Evolutionary conservation across 2,329 filamentous ascomycete species (phyloP).

Genomic region (Claviceps citrina): DNA sequence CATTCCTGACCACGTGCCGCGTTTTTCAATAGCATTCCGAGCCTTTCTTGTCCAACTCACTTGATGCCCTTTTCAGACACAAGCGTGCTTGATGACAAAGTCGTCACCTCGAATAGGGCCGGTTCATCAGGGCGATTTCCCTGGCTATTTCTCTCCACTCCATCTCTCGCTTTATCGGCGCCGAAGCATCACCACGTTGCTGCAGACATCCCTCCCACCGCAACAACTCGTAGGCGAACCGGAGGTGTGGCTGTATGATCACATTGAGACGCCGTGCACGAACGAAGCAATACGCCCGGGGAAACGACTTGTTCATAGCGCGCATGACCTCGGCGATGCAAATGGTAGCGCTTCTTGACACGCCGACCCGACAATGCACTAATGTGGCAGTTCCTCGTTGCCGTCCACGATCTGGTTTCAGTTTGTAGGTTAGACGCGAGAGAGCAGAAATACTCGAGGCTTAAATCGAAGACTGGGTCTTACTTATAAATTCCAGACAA

Average conservation of each 20-base stretch:
- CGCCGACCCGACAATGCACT: slow-evolving; percentile 91
- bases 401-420: slow-evolving; percentile 55
- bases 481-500: slow-evolving; percentile 86
- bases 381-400: slow-evolving; percentile 67
- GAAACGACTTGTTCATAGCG: slow-evolving; percentile 63
- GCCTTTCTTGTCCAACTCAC: background rate
- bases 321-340: slow-evolving; percentile 99
- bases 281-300: slow-evolving; percentile 90
- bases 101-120: slow-evolving; percentile 61
- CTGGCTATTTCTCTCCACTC: slow-evolving; percentile 82
- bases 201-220: slow-evolving; percentile 83
- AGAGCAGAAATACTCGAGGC: background rate
- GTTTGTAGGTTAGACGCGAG: slow-evolving; percentile 1
- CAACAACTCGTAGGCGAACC: slow-evolving; percentile 87
- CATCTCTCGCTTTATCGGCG: slow-evolving; percentile 52
- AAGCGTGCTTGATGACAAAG: no score
- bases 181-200: slow-evolving; percentile 29
- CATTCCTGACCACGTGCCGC: no score
- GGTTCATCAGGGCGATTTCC: slow-evolving; percentile 92
- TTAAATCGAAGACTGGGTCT: background rate
- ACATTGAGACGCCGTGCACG: slow-evolving; percentile 85
- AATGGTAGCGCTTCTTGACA: slow-evolving; percentile 89
- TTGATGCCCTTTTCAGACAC: no score
- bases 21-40: no score
- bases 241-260: slow-evolving; percentile 91